Conservation (phyloP, 345 rosid genomes). For the Camelina sativa region DNA sequence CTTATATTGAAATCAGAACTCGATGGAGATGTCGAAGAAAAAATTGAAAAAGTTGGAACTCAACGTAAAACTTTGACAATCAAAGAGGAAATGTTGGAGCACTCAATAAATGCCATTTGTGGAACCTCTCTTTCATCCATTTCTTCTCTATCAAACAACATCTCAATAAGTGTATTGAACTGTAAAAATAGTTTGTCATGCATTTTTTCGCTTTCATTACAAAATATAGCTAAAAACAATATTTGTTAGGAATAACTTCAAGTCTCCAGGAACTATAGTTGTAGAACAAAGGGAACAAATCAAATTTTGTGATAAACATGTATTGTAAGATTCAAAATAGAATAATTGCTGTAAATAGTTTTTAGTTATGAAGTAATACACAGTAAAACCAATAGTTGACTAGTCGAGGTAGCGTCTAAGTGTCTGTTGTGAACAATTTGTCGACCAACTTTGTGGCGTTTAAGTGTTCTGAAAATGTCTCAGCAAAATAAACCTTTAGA, state of each 20-base stretch:
- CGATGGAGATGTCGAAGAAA: neutral
- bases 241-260: neutral
- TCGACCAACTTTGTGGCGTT: neutral
- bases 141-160: neutral
- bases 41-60: neutral
- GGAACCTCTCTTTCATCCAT: neutral
- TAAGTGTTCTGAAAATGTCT: neutral
- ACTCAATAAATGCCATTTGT: neutral
- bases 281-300: neutral
- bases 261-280: neutral
- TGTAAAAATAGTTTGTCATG: neutral
- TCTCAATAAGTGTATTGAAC: neutral
- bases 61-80: slow-evolving; percentile 4
- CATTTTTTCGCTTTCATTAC: neutral
- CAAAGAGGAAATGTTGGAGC: neutral
- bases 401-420: neutral
- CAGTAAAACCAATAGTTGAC: neutral
- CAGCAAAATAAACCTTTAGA: neutral
- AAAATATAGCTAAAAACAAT: too few relatives aligned
- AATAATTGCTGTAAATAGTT: neutral
- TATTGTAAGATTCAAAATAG: neutral
- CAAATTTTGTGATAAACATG: neutral
- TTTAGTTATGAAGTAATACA: neutral
- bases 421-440: neutral
- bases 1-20: neutral